Conservation (phyloP, 768 basidiomycete species). For the Russula compacta region DNA sequence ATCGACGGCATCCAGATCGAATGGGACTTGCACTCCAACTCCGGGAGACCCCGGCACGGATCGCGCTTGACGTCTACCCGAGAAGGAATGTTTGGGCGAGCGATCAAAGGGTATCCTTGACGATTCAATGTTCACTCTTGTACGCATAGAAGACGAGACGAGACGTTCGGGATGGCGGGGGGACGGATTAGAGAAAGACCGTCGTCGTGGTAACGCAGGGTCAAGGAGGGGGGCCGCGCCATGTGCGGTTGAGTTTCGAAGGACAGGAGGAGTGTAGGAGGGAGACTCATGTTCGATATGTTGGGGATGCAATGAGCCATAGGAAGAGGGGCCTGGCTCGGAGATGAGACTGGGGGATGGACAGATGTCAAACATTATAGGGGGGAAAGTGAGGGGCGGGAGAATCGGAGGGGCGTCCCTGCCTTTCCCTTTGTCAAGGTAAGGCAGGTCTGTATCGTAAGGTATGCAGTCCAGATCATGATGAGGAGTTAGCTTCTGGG, state of each 20-base stretch:
- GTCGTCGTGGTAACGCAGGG: not conserved
- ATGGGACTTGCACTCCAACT: not conserved
- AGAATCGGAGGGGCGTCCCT: constrained; percentile 44
- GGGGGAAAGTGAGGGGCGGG: constrained; percentile 55
- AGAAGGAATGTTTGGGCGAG: constrained; percentile 45
- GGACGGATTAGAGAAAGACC: constrained; percentile 7
- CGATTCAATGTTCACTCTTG: constrained; percentile 39
- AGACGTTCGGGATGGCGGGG: not conserved
- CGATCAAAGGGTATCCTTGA: constrained; percentile 40
- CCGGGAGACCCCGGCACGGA: constrained; percentile 14
- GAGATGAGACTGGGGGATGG: constrained; percentile 30
- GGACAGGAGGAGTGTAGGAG: not conserved
- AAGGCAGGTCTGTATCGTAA: constrained; percentile 11
- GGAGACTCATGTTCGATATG: not conserved
- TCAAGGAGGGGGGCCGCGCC: not conserved
- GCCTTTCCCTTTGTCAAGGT: constrained; percentile 46
- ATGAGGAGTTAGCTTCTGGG: not conserved
- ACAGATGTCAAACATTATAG: constrained; percentile 39
- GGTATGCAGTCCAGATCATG: constrained; percentile 3
- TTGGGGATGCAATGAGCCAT: constrained; percentile 18
- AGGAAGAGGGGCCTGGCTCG: constrained; percentile 29
- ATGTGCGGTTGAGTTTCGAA: not conserved
- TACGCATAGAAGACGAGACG: constrained; percentile 21
- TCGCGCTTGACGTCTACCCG: constrained; percentile 19
- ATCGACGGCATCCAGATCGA: constrained; percentile 23